Percentiles rank a stretch among this genome's conserved stretches.
Conservation (phyloP, 345 rosid genomes). For the Corchorus olitorius region DNA sequence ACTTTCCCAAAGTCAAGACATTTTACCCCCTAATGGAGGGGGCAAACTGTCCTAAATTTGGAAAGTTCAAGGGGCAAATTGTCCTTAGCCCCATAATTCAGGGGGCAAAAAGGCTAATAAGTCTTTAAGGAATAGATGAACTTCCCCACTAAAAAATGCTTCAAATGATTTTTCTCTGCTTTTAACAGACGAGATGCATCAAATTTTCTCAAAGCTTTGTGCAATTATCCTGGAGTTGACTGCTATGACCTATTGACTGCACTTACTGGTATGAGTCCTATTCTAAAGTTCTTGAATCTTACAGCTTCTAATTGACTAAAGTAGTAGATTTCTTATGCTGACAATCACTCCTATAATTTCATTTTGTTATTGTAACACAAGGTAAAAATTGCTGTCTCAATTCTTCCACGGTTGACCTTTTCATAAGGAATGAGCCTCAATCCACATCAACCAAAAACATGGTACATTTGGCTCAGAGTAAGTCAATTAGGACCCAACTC, state of each 20-base stretch:
- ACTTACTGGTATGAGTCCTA: constrained; percentile 56
- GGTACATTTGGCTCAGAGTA: constrained; percentile 90
- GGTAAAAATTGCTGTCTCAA: constrained; percentile 92
- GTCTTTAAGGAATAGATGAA: too few species aligned
- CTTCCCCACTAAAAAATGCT: not conserved
- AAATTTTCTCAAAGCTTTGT: constrained; percentile 47
- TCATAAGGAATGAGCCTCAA: constrained; percentile 70
- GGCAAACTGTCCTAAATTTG: too few species aligned
- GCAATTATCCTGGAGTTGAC: constrained; percentile 62
- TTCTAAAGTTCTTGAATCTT: not conserved
- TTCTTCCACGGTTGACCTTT: constrained; percentile 56
- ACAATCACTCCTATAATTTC: too few species aligned
- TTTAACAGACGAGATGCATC: constrained; percentile 52
- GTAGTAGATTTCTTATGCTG: not conserved
- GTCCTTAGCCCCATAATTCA: too few species aligned
- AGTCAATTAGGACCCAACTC: constrained; percentile 14
- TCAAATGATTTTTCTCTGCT: not conserved
- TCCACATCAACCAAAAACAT: constrained; percentile 81
- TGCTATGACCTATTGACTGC: constrained; percentile 73
- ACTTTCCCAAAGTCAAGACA: too few species aligned
- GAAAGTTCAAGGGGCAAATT: too few species aligned
- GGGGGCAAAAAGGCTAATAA: too few species aligned
- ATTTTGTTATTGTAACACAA: constrained; percentile 17
- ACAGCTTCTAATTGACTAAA: not conserved
- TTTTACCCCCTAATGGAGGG: too few species aligned